Evolutionary conservation across 2,329 filamentous ascomycete genomes (phyloP), one percentile per base, ranked within the genome.

Genomic region (Cladosporium colombiae): DNA sequence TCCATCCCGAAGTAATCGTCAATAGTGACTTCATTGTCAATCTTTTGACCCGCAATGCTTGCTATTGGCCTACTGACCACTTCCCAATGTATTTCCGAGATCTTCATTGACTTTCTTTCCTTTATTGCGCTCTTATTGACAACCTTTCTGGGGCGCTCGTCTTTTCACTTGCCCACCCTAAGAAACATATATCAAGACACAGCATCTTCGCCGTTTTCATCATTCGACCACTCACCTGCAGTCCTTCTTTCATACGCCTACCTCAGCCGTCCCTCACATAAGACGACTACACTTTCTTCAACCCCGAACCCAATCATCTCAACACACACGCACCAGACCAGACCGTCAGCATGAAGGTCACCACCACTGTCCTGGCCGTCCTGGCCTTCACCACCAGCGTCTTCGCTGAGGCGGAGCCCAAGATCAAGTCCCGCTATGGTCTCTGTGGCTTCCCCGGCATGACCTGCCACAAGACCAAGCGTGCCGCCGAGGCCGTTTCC

Each of bases 371-470:
- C 53, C 25, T 74, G 14, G 63, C 68, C 58, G 55, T 73, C 50
- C 55, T 70, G 63, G 68, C 68, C 56, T 67, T 68, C 57, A 67
- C 70, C 37, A 31, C 53, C 49, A 46, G 40, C 35, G 53, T 29
- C 46, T 44, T 60, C 29, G 58, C 58, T 52, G 58, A 62, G 23
- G 58, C 58, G 18, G 58, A 62, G 40, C 40, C 58, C 18, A 81
- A 81, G 69, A 80, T 80, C 64, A 80, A 46, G 57, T 81, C 79
- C 21, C 77, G 76, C 25, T 81, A 74, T 25, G 78, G 75, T 21
- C 58, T 49, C 40, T 62, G 58, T 23, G 58, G 58, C 13, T 62
- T 35, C 40, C 58, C 40, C 8, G 58, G 58, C 25, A 50, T 50
- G 27, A 49, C 40, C 29, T 63, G 61, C 31, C 5, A 16, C 21